Conservation (phyloP, 441 rosid species). For the Pelargonium myrrhifolium region DNA sequence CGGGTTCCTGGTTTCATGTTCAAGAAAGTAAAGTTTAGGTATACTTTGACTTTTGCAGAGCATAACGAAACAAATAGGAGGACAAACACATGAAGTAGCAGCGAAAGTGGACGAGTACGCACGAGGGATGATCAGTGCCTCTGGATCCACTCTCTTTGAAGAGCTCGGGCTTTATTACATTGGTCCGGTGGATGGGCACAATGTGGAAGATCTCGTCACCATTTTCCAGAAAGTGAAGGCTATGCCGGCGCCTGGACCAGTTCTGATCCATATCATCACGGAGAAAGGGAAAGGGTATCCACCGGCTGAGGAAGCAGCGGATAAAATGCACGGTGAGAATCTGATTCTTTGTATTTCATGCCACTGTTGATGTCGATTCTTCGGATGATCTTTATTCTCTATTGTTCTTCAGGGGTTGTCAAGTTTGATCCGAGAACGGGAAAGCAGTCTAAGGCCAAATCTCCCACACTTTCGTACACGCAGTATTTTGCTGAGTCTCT, state of each 20-base stretch:
- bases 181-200: constrained; percentile 73
- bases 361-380: background rate
- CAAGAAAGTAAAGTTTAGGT: constrained; percentile 8
- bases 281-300: constrained; percentile 75
- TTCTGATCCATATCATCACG: constrained; percentile 59
- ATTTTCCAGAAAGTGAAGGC: constrained; percentile 51
- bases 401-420: constrained; percentile 42
- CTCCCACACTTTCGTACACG: constrained; percentile 48
- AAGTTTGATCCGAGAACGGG: constrained; percentile 57
- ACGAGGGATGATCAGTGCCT: constrained; percentile 60
- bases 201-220: constrained; percentile 49
- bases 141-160: constrained; percentile 59
- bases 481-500: constrained; percentile 63
- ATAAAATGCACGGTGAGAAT: constrained; percentile 68
- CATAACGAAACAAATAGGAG: constrained; percentile 52
- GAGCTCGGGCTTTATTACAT: constrained; percentile 70
- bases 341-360: background rate
- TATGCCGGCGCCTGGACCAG: constrained; percentile 71
- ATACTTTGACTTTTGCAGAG: constrained; percentile 25
- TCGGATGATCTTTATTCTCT: constrained; percentile 16
- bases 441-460: constrained; percentile 48
- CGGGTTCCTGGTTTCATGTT: background rate
- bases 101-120: constrained; percentile 66
- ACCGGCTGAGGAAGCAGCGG: constrained; percentile 66
- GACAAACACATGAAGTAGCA: constrained; percentile 49